These are phyloP conservation scores for Tarenaya hassleriana DNA, from an alignment of 345 rosid species.

Conservation along the genomic window DNA sequence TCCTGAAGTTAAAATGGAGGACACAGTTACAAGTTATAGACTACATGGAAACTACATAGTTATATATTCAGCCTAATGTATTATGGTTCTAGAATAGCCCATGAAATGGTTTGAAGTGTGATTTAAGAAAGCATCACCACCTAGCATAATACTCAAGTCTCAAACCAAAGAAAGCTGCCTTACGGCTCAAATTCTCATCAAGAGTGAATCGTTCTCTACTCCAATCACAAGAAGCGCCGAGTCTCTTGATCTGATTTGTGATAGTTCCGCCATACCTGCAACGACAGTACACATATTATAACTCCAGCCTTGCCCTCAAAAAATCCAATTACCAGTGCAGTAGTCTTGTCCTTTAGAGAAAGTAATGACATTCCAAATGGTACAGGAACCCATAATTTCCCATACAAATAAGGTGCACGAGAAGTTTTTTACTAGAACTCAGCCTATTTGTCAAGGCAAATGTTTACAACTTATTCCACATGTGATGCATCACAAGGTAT, in stretches of 20 bases:
- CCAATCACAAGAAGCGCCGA: constrained; percentile 99
- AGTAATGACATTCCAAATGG: constrained; percentile 14
- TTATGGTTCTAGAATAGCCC: constrained; percentile 13
- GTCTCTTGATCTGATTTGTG: constrained; percentile 89
- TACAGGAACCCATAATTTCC: constrained; percentile 1
- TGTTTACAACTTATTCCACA: constrained; percentile 8
- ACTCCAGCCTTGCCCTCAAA: constrained; percentile 17
- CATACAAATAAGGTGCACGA: neutral
- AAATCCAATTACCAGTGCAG: constrained; percentile 13
- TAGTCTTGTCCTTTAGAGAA: neutral
- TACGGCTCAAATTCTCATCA: constrained; percentile 97
- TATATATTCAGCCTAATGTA: neutral
- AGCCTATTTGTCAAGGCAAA: neutral
- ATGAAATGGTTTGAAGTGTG: neutral
- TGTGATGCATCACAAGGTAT: constrained; percentile 1
- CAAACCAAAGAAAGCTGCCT: constrained; percentile 51
- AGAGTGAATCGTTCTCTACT: constrained; percentile 88
- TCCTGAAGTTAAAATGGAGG: constrained; percentile 2
- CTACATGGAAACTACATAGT: constrained; percentile 4
- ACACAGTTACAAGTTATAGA: neutral
- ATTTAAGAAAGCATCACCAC: constrained; percentile 8
- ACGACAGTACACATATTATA: constrained; percentile 21
- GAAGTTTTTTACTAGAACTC: constrained; percentile 5
- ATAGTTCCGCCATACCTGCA: constrained; percentile 91
- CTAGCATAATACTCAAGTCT: constrained; percentile 7